Base-by-base conservation (phyloP, 179 eudicot genomes). In the Drosera spatulata region DNA sequence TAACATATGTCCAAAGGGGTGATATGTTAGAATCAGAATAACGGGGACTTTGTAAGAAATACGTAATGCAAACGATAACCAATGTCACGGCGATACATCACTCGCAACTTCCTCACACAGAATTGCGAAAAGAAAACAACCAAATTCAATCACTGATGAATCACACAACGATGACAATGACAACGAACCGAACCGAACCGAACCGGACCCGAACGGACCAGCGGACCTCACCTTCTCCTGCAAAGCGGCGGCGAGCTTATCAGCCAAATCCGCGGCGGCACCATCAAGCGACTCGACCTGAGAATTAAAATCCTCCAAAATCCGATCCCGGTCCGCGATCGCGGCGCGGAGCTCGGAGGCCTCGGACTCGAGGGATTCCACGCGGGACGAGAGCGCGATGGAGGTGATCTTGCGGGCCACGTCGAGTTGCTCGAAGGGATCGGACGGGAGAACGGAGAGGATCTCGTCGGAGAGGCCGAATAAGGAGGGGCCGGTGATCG, bases 371-470 rank as follows among this genome's bases (percentile, higher is more conserved):
- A 88, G 90, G 53, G 83, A 66, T 45, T 85, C 74, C 73, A 91
- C 86, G 55, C 96, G 96, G 7, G 95, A 84, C 41, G 98, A 71
- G 49, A 91, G 93, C 15, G 98, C 98, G 69, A 91, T 82, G 75
- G 98, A 91, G 60, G 98, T 91, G 81, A 91, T 91, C 46, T 89
- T 91, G 5, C 98, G 87, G 1, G 98, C 98, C 2, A 91, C 77
- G 54, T 91, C 98, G 12, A 91, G 86, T 74, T 86, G 98, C 12
- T 83, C 87, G 69, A 82, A 91, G 0, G 98, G 98, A 64, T 91
- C 98, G 8, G 79, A 65, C 3, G 98, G 98, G 1, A 91, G 64
- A 9, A 86, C 83, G 10, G 67, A 69, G 0, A 91, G 40, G 0
- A 91, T 63, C 59, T 80, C 86, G 9, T 84, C 82, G 69, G 98